These are phyloP conservation scores for Penstemon newberryi DNA, from an alignment of 257 asterid genomes.

Conservation along the genomic window DNA sequence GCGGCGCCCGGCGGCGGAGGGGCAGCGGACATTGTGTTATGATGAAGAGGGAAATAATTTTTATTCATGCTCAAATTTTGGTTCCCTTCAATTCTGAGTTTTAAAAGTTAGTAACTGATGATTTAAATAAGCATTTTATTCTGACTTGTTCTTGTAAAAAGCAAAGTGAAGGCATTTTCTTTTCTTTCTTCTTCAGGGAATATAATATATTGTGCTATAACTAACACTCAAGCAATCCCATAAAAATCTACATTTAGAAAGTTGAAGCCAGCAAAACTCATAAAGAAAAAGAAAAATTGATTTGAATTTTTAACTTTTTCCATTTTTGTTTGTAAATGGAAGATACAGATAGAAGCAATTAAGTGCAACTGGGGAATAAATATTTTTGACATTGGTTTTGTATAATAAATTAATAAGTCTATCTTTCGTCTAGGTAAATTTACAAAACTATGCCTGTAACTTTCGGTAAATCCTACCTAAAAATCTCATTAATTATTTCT, in stretches of 20 bases:
- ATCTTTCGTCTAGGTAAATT: too few relatives aligned
- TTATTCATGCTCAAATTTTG: constrained; percentile 27
- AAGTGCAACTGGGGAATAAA: too few relatives aligned
- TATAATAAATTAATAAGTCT: too few relatives aligned
- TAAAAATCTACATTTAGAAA: background rate
- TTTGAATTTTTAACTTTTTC: too few relatives aligned
- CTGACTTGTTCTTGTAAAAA: constrained; percentile 39
- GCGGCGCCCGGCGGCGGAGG: constrained; percentile 30
- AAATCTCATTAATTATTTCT: too few relatives aligned
- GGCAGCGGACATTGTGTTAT: constrained; percentile 29
- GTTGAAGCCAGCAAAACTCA: background rate
- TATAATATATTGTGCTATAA: constrained; percentile 26
- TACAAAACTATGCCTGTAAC: too few relatives aligned
- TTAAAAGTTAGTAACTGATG: background rate
- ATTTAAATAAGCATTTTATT: constrained; percentile 40
- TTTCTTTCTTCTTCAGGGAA: constrained; percentile 26
- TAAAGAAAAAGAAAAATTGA: background rate
- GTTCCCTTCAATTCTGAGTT: background rate
- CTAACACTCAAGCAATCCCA: constrained; percentile 40
- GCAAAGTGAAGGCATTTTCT: constrained; percentile 22
- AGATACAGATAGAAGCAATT: too few relatives aligned
- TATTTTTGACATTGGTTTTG: too few relatives aligned
- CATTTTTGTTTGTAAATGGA: too few relatives aligned
- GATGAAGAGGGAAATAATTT: constrained; percentile 29
- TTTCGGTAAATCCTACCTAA: too few relatives aligned